Evolutionary conservation across 306 rosid species (phyloP).

Genomic region (Inga laurina): DNA sequence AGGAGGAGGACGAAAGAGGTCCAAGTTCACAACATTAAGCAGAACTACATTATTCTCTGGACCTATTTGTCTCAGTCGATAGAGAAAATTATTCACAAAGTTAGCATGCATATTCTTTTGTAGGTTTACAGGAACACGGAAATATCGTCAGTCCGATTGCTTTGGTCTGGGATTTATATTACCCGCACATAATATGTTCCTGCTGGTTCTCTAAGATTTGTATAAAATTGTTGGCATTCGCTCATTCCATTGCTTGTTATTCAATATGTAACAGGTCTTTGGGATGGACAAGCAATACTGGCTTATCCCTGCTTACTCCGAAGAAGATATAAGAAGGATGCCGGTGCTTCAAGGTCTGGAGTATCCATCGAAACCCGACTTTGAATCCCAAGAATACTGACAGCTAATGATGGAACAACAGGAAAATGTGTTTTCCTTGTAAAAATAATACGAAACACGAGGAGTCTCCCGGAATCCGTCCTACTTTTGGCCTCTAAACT

Average conservation of each 20-base stretch:
- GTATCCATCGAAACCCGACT: conserved; percentile 90
- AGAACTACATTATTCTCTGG: neutral
- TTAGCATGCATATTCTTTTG: neutral
- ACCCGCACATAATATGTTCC: neutral
- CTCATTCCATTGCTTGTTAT: neutral
- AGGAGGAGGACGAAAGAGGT: neutral
- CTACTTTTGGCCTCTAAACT: neutral
- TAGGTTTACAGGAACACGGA: neutral
- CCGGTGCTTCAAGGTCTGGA: conserved; percentile 97
- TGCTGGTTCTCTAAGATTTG: neutral
- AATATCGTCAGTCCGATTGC: neutral
- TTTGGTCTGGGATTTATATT: neutral
- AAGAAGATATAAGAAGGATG: conserved; percentile 84
- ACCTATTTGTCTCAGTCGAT: neutral
- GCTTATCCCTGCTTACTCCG: conserved; percentile 92
- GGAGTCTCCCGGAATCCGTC: conserved; percentile 27
- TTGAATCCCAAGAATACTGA: conserved; percentile 79
- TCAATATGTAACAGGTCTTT: conserved; percentile 62
- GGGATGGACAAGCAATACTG: conserved; percentile 88
- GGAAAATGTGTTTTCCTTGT: conserved; percentile 22
- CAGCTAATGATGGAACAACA: conserved; percentile 15
- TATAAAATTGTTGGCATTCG: neutral
- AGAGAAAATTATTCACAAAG: neutral
- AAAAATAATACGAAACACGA: conserved; percentile 28
- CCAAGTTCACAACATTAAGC: neutral